phyloP scores from a whole-genome alignment of 1,139 yeast species.

The Scheffersomyces illinoinensis region DNA sequence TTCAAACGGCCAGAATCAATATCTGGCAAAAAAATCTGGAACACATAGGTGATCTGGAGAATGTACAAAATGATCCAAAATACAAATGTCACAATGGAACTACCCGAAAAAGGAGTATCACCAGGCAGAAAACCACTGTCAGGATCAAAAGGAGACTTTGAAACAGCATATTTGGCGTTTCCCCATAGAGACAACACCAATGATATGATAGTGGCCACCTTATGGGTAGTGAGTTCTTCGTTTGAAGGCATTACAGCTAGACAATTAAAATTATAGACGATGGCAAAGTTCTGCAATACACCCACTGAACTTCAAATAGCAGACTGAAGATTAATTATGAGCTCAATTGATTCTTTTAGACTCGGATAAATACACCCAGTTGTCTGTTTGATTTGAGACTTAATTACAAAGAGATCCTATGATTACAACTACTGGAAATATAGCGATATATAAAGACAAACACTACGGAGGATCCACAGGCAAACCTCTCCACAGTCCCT shows the following conservation, averaged over 20 bases:
- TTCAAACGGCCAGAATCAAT: conserved; percentile 28
- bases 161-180: conserved; percentile 53
- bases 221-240: conserved; percentile 26
- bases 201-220: conserved; percentile 50
- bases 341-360: not conserved
- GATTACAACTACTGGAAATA: not conserved
- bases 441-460: not conserved
- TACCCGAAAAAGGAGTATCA: conserved; percentile 70
- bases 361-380: not conserved
- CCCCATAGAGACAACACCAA: conserved; percentile 56
- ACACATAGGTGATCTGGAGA: conserved; percentile 54
- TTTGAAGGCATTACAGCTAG: not conserved
- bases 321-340: not conserved
- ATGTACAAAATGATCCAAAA: conserved; percentile 61
- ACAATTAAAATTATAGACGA: not conserved
- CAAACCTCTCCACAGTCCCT: not conserved
- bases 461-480: not conserved
- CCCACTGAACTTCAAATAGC: not conserved
- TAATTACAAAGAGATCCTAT: not conserved
- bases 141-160: conserved; percentile 44
- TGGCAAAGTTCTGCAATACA: not conserved
- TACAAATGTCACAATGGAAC: conserved; percentile 48
- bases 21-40: conserved; percentile 51
- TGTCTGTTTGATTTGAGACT: not conserved
- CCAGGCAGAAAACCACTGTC: conserved; percentile 46